A percentile compares a stretch with the other conserved stretches of the same genome.
Evolutionary conservation across 345 rosid genomes (phyloP).

Genomic region (Nasturtium officinale): DNA sequence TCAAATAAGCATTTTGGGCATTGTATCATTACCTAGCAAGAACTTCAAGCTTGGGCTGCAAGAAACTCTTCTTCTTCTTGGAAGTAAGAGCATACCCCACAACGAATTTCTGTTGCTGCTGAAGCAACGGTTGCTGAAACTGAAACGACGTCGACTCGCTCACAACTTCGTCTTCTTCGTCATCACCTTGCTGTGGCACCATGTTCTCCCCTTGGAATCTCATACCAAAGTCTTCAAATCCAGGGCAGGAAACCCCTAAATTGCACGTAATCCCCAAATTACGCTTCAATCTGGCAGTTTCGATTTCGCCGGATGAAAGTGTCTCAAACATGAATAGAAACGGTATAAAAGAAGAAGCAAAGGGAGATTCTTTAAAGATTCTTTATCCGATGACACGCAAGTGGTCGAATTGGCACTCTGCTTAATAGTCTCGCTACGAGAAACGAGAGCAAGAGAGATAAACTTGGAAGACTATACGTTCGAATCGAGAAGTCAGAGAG

Average conservation of each 20-base stretch:
- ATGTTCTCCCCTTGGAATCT: conserved; percentile 53
- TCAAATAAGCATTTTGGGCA: not conserved
- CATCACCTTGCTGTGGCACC: conserved; percentile 36
- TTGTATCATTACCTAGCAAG: conserved; percentile 56
- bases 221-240: conserved; percentile 48
- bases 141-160: conserved; percentile 33
- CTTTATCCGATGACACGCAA: conserved; percentile 19
- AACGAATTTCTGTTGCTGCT: conserved; percentile 48
- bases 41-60: conserved; percentile 80
- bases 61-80: conserved; percentile 89
- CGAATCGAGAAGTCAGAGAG: conserved; percentile 6
- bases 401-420: conserved; percentile 8
- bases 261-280: conserved; percentile 44
- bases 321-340: conserved; percentile 34
- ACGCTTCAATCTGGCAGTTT: conserved; percentile 39
- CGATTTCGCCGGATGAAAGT: conserved; percentile 35
- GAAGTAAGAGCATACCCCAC: conserved; percentile 91
- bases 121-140: conserved; percentile 25
- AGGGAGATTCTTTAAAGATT: conserved; percentile 40
- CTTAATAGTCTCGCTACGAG: conserved; percentile 14
- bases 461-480: not conserved
- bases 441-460: conserved; percentile 9
- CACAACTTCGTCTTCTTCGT: conserved; percentile 25
- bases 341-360: not conserved
- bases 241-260: conserved; percentile 44